phyloP scores from a whole-genome alignment of 768 basidiomycete species.

The Lactarius psammicola region DNA sequence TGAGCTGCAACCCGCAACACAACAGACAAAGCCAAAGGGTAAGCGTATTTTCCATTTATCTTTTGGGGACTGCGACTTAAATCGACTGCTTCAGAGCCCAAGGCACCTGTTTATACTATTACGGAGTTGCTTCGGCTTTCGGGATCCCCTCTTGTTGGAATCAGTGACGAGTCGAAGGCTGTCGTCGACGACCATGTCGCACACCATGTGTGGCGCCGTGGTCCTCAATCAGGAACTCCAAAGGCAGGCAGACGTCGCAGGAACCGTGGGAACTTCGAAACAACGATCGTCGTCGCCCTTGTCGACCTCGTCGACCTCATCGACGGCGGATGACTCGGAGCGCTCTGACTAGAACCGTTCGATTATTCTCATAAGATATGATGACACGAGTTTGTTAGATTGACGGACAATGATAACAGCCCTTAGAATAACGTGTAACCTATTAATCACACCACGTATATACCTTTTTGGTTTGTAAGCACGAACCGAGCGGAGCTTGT shows the following conservation, averaged over 20 bases:
- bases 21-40: not conserved
- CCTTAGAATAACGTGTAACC: not conserved
- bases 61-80: not conserved
- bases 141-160: constrained; percentile 25
- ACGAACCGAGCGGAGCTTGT: constrained; percentile 10
- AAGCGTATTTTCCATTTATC: not conserved
- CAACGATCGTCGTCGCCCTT: not conserved
- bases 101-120: constrained; percentile 10
- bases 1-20: not conserved
- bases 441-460: not conserved
- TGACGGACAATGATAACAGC: not conserved
- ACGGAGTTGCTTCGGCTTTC: constrained; percentile 26
- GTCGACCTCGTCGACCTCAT: not conserved
- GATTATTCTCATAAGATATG: not conserved
- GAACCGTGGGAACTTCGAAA: not conserved
- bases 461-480: not conserved
- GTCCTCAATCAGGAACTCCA: constrained; percentile 1
- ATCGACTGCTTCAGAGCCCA: not conserved
- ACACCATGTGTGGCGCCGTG: constrained; percentile 29
- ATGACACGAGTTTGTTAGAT: not conserved
- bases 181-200: constrained; percentile 26
- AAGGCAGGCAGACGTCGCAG: not conserved
- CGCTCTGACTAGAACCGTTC: not conserved
- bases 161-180: constrained; percentile 16
- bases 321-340: constrained; percentile 17